Evolutionary conservation across 2,329 filamentous ascomycete genomes (phyloP).

Genomic region (Exophiala aquamarina): DNA sequence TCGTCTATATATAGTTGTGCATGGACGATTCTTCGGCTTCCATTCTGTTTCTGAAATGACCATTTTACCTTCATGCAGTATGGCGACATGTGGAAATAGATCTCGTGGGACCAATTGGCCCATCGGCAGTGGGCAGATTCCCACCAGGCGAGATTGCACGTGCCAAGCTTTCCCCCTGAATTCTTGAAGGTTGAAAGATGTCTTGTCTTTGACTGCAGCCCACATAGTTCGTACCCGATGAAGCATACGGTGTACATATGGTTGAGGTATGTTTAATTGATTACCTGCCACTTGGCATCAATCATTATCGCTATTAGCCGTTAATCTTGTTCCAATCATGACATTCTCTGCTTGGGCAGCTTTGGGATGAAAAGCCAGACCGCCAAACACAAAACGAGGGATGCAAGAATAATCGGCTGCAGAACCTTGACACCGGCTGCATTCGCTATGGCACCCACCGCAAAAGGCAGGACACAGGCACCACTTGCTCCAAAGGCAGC

Average conservation of each 20-base stretch:
- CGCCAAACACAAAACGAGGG: slow-evolving; percentile 17
- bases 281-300: no score
- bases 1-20: no score
- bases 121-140: no score
- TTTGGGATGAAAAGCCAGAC: slow-evolving; percentile 24
- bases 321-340: slow-evolving; percentile 3
- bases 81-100: slow-evolving; percentile 1
- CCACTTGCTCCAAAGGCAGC: slow-evolving; percentile 76
- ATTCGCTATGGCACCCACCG: slow-evolving; percentile 45
- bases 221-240: no score
- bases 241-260: no score
- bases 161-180: slow-evolving; percentile 1
- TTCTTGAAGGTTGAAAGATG: neutral
- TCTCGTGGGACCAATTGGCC: no score
- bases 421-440: slow-evolving; percentile 55
- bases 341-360: slow-evolving; percentile 23
- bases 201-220: no score
- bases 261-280: no score
- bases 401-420: slow-evolving; percentile 55
- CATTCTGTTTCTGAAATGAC: neutral
- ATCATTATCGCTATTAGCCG: no score
- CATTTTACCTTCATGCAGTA: neutral
- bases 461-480: slow-evolving; percentile 45
- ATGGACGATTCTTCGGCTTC: no score
- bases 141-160: neutral